These are phyloP conservation scores for Dryadomyces quercus-mongolicae DNA, from an alignment of 2,329 filamentous ascomycete genomes.

Conservation along the genomic window DNA sequence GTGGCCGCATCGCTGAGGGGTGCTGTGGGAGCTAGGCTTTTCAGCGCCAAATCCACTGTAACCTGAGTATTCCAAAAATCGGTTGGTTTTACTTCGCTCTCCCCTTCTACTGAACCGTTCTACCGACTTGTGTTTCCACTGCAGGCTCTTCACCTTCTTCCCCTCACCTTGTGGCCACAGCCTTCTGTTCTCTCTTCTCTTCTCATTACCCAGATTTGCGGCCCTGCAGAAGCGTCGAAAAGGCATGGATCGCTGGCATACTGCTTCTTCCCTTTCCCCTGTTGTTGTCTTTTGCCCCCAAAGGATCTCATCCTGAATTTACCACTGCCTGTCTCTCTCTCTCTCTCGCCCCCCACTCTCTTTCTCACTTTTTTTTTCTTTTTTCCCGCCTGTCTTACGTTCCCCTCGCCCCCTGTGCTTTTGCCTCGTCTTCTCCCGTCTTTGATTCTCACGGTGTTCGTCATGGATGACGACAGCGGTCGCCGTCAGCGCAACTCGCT, in stretches of 20 bases:
- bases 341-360: background rate
- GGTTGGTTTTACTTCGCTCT: background rate
- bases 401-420: background rate
- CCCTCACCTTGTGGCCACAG: background rate
- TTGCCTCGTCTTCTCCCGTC: background rate
- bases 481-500: slow-evolving; percentile 8
- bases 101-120: background rate
- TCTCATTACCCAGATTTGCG: too few relatives aligned
- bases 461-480: slow-evolving; percentile 5
- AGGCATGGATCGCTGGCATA: background rate
- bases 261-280: background rate
- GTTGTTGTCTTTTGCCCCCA: background rate
- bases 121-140: background rate
- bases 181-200: background rate
- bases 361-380: background rate
- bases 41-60: background rate
- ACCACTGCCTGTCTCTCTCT: background rate
- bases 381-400: background rate
- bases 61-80: background rate
- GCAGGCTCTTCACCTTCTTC: background rate
- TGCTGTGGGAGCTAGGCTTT: background rate
- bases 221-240: background rate
- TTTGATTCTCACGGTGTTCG: background rate
- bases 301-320: background rate
- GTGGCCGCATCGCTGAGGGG: background rate